Base-by-base conservation (phyloP, 345 rosid genomes). In the Dipteronia sinensis region DNA sequence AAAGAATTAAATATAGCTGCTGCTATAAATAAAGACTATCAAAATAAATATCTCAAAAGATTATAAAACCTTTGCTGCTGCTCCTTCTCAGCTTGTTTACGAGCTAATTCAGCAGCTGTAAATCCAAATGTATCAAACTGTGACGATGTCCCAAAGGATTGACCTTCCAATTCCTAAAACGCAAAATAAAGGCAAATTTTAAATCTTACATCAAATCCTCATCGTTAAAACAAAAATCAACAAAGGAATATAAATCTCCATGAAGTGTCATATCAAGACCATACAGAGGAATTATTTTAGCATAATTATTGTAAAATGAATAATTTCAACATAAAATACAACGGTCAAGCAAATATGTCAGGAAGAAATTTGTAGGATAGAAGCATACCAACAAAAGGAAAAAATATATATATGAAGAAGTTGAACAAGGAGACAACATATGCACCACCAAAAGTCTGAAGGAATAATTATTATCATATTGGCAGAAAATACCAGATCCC, bases 111-210 rank as follows among this genome's bases (percentile, higher is more conserved):
- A 51, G 93, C 97, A 80, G 98, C 91, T 51, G 98, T 92, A 88
- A 88, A 96, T 80, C 99, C 99, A 90, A 96, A 96, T 22, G 99
- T 96, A 85, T 96, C 99, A 82, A 96, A 96, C 66, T 94, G 93
- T 19, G 94, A 86, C 67, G 95, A 86, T 15, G 97, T 90, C 40
- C 87, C 88, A 80, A 96, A 82, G 67, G 88, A 81, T 66, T 78
- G 86, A 67, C 94, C 92, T 79, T 91, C 99, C 85, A 94, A 49
- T 69, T 96, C 99, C 99, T 96, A 80, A 70, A 82, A 78, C 68
- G 66, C 5, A 76, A 82, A 76, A 79, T 46, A 10, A 77, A 67
- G 44, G 10, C 22, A 59, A 59, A 59, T 53, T n/a, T 65, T 44
- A 81, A 55, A 38, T 68, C 51, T 69, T n/a, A 9, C 62, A 65